Percentiles rank a stretch among this genome's conserved stretches.
phyloP scores from a whole-genome alignment of 2,329 filamentous ascomycete species.

The Fusarium coffeatum region DNA sequence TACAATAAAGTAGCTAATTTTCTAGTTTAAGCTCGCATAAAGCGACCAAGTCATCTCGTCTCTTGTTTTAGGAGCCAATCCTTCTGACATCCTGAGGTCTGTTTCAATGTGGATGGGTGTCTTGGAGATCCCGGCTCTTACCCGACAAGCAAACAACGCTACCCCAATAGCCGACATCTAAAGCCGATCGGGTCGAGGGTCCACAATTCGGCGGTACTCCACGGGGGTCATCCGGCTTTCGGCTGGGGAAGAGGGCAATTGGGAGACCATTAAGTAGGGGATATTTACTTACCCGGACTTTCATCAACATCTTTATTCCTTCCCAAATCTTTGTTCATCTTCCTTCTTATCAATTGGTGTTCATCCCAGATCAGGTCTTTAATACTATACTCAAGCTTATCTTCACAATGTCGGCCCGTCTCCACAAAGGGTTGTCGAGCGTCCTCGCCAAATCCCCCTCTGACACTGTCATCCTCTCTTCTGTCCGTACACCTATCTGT shows the following conservation, averaged over 20 bases:
- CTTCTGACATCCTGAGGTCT: neutral
- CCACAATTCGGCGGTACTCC: constrained; percentile 35
- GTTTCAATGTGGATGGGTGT: neutral
- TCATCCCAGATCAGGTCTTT: neutral
- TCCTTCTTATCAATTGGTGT: constrained; percentile 7
- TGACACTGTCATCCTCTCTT: constrained; percentile 89
- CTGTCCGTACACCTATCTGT: constrained; percentile 89
- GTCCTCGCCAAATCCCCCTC: constrained; percentile 82
- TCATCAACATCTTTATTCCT: constrained; percentile 5
- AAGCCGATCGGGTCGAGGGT: constrained; percentile 35
- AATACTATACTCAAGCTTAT: neutral
- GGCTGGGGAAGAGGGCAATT: constrained; percentile 25
- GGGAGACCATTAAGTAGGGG: constrained; percentile 13
- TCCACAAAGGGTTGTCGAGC: constrained; percentile 70
- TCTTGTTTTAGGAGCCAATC: neutral
- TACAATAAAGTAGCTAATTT: no score
- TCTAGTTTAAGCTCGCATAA: no score
- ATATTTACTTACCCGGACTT: constrained; percentile 43
- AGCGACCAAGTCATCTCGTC: no score
- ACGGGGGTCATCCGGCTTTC: constrained; percentile 33
- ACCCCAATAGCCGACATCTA: constrained; percentile 41
- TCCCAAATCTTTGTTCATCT: neutral
- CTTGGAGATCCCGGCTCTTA: constrained; percentile 23
- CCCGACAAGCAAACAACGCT: constrained; percentile 8
- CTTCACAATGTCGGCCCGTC: constrained; percentile 36